These are phyloP conservation scores for Oryza coarctata DNA, from an alignment of 176 grass and related monocot species.

Conservation along the genomic window DNA sequence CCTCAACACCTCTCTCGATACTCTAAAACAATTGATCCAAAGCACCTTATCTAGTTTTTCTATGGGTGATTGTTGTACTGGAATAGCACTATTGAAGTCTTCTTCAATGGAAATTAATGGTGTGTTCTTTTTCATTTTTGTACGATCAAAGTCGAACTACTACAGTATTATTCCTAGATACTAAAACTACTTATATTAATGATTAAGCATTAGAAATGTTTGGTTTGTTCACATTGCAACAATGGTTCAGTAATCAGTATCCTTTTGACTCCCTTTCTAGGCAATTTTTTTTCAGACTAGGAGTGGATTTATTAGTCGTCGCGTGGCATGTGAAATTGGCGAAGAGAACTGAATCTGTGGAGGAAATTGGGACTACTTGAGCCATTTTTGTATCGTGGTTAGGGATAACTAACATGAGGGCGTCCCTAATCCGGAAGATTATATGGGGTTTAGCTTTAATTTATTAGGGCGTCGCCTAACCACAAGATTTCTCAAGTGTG, in stretches of 20 bases:
- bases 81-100: not conserved
- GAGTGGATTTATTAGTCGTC: not conserved
- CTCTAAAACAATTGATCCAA: no score
- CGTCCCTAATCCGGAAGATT: not conserved
- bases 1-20: no score
- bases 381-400: not conserved
- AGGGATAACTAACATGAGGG: not conserved
- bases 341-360: not conserved
- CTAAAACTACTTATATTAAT: not conserved
- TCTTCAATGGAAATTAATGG: not conserved
- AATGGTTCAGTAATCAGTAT: not conserved
- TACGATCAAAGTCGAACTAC: not conserved
- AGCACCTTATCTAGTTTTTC: no score
- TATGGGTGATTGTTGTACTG: not conserved
- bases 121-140: not conserved
- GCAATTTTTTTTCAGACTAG: not conserved
- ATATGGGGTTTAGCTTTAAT: conserved; percentile 10
- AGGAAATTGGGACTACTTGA: not conserved
- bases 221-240: not conserved
- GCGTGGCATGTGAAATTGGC: not conserved
- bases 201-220: not conserved
- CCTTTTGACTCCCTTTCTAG: not conserved
- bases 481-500: conserved; percentile 22
- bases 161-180: not conserved
- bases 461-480: conserved; percentile 6